These are phyloP conservation scores for Marasmius oreades DNA, from an alignment of 1,284 basidiomycete genomes.

Conservation along the genomic window DNA sequence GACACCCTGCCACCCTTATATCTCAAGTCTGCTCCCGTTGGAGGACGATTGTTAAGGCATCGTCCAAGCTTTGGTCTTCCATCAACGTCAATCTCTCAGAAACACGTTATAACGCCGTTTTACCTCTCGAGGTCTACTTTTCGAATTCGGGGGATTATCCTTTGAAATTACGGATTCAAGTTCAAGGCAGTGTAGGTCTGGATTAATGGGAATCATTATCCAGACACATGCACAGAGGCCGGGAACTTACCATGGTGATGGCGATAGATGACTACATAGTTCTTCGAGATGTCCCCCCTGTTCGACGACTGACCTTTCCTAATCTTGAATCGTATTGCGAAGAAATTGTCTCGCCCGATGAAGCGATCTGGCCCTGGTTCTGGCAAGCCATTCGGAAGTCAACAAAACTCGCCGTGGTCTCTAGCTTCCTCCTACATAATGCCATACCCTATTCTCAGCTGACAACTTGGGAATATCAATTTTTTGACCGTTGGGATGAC, in stretches of 20 bases:
- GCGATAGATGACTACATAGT: not conserved
- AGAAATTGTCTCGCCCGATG: too few species aligned
- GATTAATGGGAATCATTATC: too few species aligned
- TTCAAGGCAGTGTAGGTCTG: too few species aligned
- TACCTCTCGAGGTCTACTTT: not conserved
- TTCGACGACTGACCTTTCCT: not conserved
- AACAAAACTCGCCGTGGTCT: too few species aligned
- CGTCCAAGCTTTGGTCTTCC: not conserved
- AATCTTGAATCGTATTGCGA: not conserved
- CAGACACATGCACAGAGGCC: not conserved
- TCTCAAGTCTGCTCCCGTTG: not conserved
- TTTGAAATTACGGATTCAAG: not conserved
- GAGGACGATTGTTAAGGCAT: not conserved
- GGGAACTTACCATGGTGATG: not conserved
- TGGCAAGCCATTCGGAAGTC: too few species aligned
- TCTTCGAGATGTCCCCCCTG: not conserved
- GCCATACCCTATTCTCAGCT: too few species aligned
- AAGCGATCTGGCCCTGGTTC: too few species aligned
- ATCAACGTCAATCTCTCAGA: not conserved
- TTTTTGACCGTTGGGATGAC: too few species aligned
- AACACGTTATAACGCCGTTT: not conserved
- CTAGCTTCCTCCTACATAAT: too few species aligned
- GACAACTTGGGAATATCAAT: too few species aligned
- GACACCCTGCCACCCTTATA: not conserved
- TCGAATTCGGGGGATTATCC: not conserved